phyloP scores from a whole-genome alignment of 1,284 basidiomycete species.

The Fomitopsis betulina region DNA sequence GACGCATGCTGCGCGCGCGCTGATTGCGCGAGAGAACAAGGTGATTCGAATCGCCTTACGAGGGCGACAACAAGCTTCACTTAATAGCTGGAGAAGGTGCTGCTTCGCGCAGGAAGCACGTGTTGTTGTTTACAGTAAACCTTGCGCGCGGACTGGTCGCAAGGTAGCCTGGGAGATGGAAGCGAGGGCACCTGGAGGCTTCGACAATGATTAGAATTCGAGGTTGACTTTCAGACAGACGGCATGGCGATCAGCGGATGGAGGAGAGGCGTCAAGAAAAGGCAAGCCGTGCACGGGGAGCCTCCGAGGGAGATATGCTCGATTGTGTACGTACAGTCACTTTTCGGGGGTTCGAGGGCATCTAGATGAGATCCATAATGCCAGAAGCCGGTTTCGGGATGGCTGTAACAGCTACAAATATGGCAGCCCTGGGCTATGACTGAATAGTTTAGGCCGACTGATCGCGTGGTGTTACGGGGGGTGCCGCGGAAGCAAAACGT shows the following conservation, averaged over 20 bases:
- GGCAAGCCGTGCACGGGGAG: background rate
- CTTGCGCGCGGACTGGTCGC: background rate
- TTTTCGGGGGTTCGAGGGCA: background rate
- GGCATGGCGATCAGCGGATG: background rate
- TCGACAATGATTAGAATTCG: background rate
- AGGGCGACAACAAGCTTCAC: conserved; percentile 1
- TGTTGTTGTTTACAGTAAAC: background rate
- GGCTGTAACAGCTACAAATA: background rate
- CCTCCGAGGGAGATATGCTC: background rate
- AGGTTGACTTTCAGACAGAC: background rate
- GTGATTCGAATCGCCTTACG: background rate
- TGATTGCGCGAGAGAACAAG: background rate
- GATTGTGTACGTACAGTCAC: background rate
- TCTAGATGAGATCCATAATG: background rate
- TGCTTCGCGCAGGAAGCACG: background rate
- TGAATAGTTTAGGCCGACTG: background rate
- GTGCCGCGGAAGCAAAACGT: background rate
- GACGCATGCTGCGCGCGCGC: background rate
- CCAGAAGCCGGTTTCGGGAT: background rate
- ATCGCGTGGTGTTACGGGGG: background rate
- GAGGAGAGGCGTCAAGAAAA: background rate
- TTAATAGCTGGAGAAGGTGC: background rate
- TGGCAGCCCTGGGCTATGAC: background rate
- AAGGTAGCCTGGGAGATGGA: conserved; percentile 1
- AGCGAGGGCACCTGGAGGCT: background rate